A percentile compares a stretch with the other conserved stretches of the same genome.
Evolutionary conservation across 2,329 filamentous ascomycete species (phyloP).

Genomic region (Ophiostoma sp.): DNA sequence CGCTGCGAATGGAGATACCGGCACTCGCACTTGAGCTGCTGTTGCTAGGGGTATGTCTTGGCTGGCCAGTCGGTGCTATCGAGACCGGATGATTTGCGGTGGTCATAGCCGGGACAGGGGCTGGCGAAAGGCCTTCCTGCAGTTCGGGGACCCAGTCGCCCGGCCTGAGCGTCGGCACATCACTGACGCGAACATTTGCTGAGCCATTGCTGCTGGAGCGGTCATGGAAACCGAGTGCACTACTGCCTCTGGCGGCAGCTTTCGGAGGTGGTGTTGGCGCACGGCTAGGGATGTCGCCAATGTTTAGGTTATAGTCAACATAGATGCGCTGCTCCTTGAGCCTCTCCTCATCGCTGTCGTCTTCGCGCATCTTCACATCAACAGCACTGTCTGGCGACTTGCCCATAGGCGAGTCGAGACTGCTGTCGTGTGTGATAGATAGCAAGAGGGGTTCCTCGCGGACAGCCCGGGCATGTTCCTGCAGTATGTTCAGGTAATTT

Average conservation of each 20-base stretch:
- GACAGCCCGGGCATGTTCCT: constrained; percentile 48
- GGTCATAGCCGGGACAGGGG: not conserved
- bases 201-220: constrained; percentile 4
- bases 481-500: constrained; percentile 63
- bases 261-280: constrained; percentile 32
- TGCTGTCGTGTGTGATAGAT: not conserved
- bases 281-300: constrained; percentile 26
- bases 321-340: not conserved
- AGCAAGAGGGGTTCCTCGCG: not conserved
- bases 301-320: not conserved
- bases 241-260: constrained; percentile 23
- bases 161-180: not conserved
- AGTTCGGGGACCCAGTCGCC: not conserved
- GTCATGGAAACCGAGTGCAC: constrained; percentile 10
- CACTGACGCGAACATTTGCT: constrained; percentile 6
- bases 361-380: not conserved
- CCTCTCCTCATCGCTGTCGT: not conserved
- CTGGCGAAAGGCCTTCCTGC: not conserved
- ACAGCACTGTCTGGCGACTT: not conserved
- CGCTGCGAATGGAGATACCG: not conserved
- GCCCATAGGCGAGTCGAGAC: not conserved
- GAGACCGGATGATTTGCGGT: not conserved
- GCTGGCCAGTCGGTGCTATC: not conserved
- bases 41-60: not conserved
- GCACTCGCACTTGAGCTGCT: constrained; percentile 11